A percentile compares a stretch with the other conserved stretches of the same genome.
Conservation (phyloP, 345 rosid species). For the Populus alba region DNA sequence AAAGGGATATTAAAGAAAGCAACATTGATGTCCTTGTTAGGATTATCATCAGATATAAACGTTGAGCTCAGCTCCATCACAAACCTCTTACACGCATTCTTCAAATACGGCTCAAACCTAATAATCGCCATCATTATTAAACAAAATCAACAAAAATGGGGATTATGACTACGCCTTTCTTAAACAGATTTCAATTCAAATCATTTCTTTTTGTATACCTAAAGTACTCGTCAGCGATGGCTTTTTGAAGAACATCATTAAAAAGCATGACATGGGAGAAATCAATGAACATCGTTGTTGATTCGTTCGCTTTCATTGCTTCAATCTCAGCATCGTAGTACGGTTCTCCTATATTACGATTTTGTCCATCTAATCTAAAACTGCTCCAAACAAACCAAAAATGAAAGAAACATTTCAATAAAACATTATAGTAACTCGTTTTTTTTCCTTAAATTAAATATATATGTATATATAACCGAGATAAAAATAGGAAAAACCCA, state of each 20-base stretch:
- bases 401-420: background rate
- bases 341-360: slow-evolving; percentile 39
- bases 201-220: slow-evolving; percentile 35
- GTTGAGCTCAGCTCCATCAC: slow-evolving; percentile 75
- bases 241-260: slow-evolving; percentile 74
- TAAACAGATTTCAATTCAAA: background rate
- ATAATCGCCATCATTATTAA: background rate
- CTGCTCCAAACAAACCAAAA: slow-evolving; percentile 30
- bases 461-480: background rate
- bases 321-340: slow-evolving; percentile 73
- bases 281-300: slow-evolving; percentile 79
- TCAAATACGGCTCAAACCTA: slow-evolving; percentile 77
- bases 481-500: background rate
- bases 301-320: slow-evolving; percentile 63
- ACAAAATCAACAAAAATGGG: background rate
- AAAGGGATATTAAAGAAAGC: slow-evolving; percentile 88
- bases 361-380: slow-evolving; percentile 45
- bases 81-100: slow-evolving; percentile 88
- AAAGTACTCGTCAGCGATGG: slow-evolving; percentile 76
- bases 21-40: slow-evolving; percentile 75
- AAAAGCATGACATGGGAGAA: slow-evolving; percentile 84
- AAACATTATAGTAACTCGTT: background rate
- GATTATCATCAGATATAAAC: slow-evolving; percentile 66
- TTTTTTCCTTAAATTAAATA: background rate
- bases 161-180: background rate